phyloP scores from a whole-genome alignment of 2,329 filamentous ascomycete genomes.

The Cytospora leucostoma region DNA sequence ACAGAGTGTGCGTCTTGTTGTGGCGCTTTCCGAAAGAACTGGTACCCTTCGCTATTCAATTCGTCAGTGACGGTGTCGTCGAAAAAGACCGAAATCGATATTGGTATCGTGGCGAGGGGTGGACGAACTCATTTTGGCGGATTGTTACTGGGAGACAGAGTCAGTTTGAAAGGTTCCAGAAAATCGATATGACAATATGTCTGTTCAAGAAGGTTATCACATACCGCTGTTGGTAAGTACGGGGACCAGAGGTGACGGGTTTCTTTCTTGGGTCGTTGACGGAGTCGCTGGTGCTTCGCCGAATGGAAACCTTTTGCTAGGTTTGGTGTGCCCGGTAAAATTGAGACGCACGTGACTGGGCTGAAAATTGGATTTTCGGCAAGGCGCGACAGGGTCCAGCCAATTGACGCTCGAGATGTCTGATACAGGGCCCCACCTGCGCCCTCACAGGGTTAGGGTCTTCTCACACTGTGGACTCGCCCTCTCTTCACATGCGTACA shows the following conservation, averaged over 20 bases:
- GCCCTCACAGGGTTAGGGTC: not conserved
- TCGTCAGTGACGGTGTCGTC: constrained; percentile 27
- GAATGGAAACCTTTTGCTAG: constrained; percentile 5
- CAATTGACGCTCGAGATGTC: not conserved
- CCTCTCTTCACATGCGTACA: not conserved
- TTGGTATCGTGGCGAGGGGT: constrained; percentile 21
- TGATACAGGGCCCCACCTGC: not conserved
- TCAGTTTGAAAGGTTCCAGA: constrained; percentile 27
- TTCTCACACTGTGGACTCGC: too few species aligned
- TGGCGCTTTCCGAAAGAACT: constrained; percentile 28
- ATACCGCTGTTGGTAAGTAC: constrained; percentile 26
- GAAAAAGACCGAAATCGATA: constrained; percentile 13
- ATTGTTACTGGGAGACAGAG: constrained; percentile 35
- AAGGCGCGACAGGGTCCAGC: not conserved
- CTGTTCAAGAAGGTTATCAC: not conserved
- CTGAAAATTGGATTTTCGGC: not conserved
- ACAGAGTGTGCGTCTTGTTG: constrained; percentile 81
- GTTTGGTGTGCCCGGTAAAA: constrained; percentile 19
- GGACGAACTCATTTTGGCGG: constrained; percentile 61
- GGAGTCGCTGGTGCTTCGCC: constrained; percentile 22
- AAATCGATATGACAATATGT: not conserved
- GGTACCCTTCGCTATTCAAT: constrained; percentile 28
- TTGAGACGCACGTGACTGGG: constrained; percentile 12
- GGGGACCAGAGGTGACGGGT: constrained; percentile 23
- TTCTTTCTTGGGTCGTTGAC: constrained; percentile 27